Base-by-base conservation (phyloP, 78 protist genomes). In the Dictyostelium firmibasis region DNA sequence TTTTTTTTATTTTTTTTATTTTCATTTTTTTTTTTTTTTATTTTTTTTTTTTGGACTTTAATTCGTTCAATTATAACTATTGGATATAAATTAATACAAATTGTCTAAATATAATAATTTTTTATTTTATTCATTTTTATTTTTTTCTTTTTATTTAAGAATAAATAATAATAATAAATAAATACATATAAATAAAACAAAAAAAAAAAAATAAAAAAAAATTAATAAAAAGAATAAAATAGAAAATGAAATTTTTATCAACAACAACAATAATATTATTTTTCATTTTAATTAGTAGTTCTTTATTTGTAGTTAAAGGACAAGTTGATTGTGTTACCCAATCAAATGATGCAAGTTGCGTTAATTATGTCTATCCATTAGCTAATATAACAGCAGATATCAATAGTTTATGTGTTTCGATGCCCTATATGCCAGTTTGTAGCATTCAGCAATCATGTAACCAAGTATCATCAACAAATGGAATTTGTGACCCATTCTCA, bases 391-490 rank as follows among this genome's bases (percentile, higher is more conserved):
- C 81, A 23, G 31, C 62, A 0, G 95, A 91, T 57, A 79, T 91
- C 62, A 43, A 70, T 14, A 53, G 29, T 41, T 67, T 91, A 6
- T 91, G 95, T 67, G 29, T 5, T 4, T 5, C 14, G 0, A 91
- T 91, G 95, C 35, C 75, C 3, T 79, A 47, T 14, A 91, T 91
- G 95, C 29, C 87, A 75, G 86, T 82, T n/a, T 91, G 95, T 75
- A 33, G 83, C 4, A 6, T 91, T 18, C 60, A 81, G 14, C 27
- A 16, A 9, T 9, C 62, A 44, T 91, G 95, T 50, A 4, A 81
- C 6, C 2, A n/a, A 35, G 31, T 13, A n/a, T 27, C 20, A 6
- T 35, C n/a, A 4, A 31, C 60, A 0, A 57, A 38, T 81, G 91
- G 85, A n/a, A 74, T 77, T 31, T 91, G 95, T 20, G 43, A 43